Percentiles rank a stretch among this genome's conserved stretches.
Evolutionary conservation across 257 asterid species (phyloP).

Genomic region (Solanum chiquidenum): DNA sequence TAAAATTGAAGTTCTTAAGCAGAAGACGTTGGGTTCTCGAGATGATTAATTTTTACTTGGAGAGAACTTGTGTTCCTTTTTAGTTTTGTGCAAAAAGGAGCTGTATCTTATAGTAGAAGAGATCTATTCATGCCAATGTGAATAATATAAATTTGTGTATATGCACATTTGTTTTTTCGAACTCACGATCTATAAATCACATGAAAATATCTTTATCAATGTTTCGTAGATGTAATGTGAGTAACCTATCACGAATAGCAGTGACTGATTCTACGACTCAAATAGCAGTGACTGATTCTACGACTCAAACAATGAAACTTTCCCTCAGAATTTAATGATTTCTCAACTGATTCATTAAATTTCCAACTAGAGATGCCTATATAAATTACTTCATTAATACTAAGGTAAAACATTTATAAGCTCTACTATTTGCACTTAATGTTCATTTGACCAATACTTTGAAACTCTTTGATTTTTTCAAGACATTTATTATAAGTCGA

Average conservation of each 20-base stretch:
- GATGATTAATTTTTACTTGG: constrained; percentile 7
- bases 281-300: background rate
- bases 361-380: background rate
- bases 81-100: background rate
- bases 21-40: constrained; percentile 44
- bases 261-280: background rate
- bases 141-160: background rate
- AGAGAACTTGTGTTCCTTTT: background rate
- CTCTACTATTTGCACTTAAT: background rate
- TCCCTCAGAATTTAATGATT: background rate
- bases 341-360: background rate
- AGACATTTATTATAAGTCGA: fast-evolving
- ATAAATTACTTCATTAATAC: background rate
- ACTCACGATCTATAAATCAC: background rate
- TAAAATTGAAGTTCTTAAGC: constrained; percentile 54
- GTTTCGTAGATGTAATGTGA: background rate
- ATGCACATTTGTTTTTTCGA: background rate
- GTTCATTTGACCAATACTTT: background rate
- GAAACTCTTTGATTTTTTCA: background rate
- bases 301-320: background rate
- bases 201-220: background rate
- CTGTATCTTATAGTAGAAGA: background rate
- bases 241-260: background rate
- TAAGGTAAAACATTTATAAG: background rate
- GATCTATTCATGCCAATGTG: background rate